These are phyloP conservation scores for Epichloe scottii DNA, from an alignment of 2,329 filamentous ascomycete genomes.

Conservation along the genomic window DNA sequence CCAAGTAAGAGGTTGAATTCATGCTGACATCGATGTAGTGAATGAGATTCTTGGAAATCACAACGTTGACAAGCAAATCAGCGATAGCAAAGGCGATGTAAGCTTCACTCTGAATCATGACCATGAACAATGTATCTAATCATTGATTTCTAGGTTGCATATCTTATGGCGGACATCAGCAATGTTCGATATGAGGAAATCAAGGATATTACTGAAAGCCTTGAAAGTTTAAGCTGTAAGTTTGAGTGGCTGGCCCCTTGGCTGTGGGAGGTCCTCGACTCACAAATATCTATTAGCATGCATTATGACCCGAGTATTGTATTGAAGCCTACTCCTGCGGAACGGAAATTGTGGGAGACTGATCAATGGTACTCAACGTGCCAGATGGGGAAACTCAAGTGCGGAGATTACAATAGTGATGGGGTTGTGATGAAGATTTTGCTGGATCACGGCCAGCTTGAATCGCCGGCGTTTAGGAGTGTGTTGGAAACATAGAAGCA, in stretches of 20 bases:
- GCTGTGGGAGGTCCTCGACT: neutral
- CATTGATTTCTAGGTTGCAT: conserved; percentile 49
- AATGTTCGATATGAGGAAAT: conserved; percentile 70
- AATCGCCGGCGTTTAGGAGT: neutral
- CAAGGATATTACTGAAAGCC: conserved; percentile 69
- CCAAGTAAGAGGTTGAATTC: neutral
- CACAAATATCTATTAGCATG: conserved; percentile 16
- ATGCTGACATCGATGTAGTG: conserved; percentile 36
- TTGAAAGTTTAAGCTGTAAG: conserved; percentile 73
- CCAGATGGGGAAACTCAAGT: neutral
- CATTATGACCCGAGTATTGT: conserved; percentile 35
- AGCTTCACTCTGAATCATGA: conserved; percentile 12
- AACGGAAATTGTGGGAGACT: neutral
- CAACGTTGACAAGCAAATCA: conserved; percentile 99
- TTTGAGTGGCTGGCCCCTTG: neutral
- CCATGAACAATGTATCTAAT: neutral
- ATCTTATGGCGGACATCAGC: conserved; percentile 96
- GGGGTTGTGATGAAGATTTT: neutral
- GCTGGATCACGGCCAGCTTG: neutral
- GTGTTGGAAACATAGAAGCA: neutral
- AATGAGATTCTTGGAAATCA: conserved; percentile 91
- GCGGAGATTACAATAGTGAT: neutral
- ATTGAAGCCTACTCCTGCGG: conserved; percentile 16
- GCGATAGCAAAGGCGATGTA: conserved; percentile 84
- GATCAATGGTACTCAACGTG: conserved; percentile 2